phyloP scores from a whole-genome alignment of 768 basidiomycete species.

The Psilocybe tampanensis region DNA sequence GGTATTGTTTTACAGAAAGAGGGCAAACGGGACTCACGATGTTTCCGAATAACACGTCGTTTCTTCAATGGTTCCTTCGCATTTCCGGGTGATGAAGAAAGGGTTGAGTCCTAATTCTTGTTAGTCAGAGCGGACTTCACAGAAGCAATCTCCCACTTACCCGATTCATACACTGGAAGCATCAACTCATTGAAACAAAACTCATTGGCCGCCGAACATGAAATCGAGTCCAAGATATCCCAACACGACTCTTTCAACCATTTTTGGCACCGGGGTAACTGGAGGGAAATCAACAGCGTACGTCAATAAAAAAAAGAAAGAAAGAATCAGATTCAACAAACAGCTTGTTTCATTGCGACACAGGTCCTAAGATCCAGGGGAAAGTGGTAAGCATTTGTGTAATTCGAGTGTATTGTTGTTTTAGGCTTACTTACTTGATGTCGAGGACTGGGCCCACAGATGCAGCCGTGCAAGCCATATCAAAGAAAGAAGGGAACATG shows the following conservation, averaged over 20 bases:
- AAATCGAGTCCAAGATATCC: constrained; percentile 62
- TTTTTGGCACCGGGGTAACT: constrained; percentile 69
- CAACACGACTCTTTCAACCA: constrained; percentile 58
- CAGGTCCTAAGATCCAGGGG: constrained; percentile 40
- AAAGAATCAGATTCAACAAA: no score
- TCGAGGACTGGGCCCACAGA: constrained; percentile 48
- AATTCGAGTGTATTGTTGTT: neutral
- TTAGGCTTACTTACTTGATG: constrained; percentile 36
- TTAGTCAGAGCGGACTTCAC: neutral
- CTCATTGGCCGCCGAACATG: constrained; percentile 59
- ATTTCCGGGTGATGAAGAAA: constrained; percentile 69
- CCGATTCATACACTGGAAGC: neutral
- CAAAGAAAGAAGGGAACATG: constrained; percentile 41
- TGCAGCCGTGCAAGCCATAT: constrained; percentile 57
- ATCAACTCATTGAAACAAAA: constrained; percentile 57
- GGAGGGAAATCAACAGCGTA: no score
- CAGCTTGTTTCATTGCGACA: constrained; percentile 63
- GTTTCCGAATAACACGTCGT: constrained; percentile 63
- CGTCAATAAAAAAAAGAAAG: no score
- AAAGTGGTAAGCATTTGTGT: constrained; percentile 6
- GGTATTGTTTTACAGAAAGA: neutral
- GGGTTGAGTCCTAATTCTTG: constrained; percentile 45
- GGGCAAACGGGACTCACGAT: constrained; percentile 16
- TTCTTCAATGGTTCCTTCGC: constrained; percentile 46
- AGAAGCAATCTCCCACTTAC: neutral